Percentiles rank a stretch among this genome's conserved stretches.
These are phyloP conservation scores for Thinopyrum elongatum DNA, from an alignment of 176 grass and related monocot species.

Conservation along the genomic window DNA sequence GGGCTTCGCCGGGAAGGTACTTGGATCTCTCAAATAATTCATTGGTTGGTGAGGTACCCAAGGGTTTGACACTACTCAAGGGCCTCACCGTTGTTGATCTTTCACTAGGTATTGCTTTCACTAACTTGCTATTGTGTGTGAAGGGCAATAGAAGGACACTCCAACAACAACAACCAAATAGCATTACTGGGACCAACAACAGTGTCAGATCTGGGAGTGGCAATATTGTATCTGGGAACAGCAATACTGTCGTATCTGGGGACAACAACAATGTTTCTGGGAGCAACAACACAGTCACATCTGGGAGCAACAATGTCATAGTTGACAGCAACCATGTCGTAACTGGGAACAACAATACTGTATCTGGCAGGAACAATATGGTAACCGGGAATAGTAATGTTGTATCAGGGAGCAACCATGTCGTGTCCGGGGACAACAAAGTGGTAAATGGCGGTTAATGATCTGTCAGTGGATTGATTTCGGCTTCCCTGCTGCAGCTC, in stretches of 20 bases:
- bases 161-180: not conserved
- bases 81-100: not conserved
- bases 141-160: not conserved
- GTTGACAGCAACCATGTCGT: not conserved
- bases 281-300: not conserved
- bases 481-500: not conserved
- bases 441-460: not conserved
- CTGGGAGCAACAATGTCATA: not conserved
- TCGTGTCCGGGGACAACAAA: not conserved
- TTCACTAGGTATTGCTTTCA: not conserved
- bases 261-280: not conserved
- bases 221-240: not conserved
- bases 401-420: not conserved
- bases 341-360: not conserved
- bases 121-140: not conserved
- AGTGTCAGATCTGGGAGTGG: not conserved
- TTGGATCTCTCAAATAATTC: not conserved
- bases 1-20: not conserved
- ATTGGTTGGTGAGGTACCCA: not conserved
- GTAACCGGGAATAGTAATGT: not conserved
- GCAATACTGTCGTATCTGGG: not conserved
- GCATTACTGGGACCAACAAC: not conserved
- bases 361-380: not conserved
- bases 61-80: not conserved
- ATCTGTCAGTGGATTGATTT: not conserved